phyloP scores from a whole-genome alignment of 306 rosid species.

The Casuarina glauca region DNA sequence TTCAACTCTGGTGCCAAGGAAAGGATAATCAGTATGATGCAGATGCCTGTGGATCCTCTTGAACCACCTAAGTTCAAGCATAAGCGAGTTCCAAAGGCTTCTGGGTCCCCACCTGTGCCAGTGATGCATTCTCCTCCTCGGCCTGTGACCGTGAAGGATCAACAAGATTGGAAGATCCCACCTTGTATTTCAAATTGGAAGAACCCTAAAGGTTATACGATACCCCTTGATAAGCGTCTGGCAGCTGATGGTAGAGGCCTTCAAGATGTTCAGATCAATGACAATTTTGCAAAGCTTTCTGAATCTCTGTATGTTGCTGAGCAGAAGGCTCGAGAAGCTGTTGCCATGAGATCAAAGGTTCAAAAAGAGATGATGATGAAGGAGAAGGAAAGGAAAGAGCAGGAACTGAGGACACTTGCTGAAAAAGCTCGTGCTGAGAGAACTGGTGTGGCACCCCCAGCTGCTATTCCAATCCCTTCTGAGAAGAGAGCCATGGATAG shows the following conservation, averaged over 20 bases:
- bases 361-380: slow-evolving; percentile 46
- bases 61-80: slow-evolving; percentile 94
- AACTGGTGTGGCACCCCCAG: slow-evolving; percentile 63
- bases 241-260: slow-evolving; percentile 87
- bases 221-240: slow-evolving; percentile 21
- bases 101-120: slow-evolving; percentile 90
- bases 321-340: slow-evolving; percentile 94
- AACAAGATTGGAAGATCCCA: slow-evolving; percentile 89
- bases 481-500: slow-evolving; percentile 50
- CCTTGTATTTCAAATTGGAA: too few species aligned
- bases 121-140: slow-evolving; percentile 94
- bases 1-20: slow-evolving; percentile 89
- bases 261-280: slow-evolving; percentile 86
- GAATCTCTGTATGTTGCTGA: slow-evolving; percentile 85
- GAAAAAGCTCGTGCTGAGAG: slow-evolving; percentile 84
- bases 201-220: too few species aligned
- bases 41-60: slow-evolving; percentile 93
- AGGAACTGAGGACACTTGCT: slow-evolving; percentile 75
- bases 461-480: slow-evolving; percentile 39
- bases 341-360: slow-evolving; percentile 66
- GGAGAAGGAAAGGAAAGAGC: slow-evolving; percentile 86
- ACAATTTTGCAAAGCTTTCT: slow-evolving; percentile 80
- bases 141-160: slow-evolving; percentile 88
- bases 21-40: slow-evolving; percentile 86
- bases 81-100: slow-evolving; percentile 88